Base-by-base conservation (phyloP, 2,329 filamentous ascomycete genomes). In the Paracorniculantispora psalliotae region DNA sequence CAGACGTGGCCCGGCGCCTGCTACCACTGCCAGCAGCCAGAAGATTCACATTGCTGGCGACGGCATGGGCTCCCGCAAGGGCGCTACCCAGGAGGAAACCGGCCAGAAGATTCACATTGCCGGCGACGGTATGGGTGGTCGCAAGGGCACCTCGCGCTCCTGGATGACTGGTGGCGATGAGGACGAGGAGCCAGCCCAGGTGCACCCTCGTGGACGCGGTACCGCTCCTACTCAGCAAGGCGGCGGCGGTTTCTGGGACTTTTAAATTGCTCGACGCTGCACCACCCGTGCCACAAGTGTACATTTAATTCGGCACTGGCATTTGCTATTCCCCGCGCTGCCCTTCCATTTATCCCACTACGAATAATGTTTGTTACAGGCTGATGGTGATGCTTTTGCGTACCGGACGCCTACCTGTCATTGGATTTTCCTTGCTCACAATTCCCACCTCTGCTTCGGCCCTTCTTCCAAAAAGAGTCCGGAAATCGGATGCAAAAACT, bases 61-160 rank as follows among this genome's bases (percentile, higher is more conserved):
- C 65, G 87, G 87, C 56, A 89, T 89, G 86, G 86, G 86, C 46
- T 82, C 82, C 46, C 76, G 77, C 63, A 83, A 79, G 69, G 81
- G 79, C 46, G 76, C 78, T 44, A 74, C 79, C 52, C 75, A 81
- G 57, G 72, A 77, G n/a, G 73, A 78, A 61, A 71, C 75, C 41
- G 68, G 72, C 59, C 64, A 64, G 15, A 63, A 68, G 48, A 73
- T 73, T 48, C 75, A 73, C 54, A 83, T 82, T 60, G 80, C 75
- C 2, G 85, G 85, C 39, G 82, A 88, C 65, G 87, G 87, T 56
- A 89, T 89, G 86, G 86, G 86, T 47, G 82, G 82, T 43, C 76
- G 77, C 62, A 83, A 79, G 69, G 81, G 79, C 47, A 76, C 78
- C 43, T 75, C 79, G 52, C 75, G 81, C 57, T 72, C 78, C 66